These are phyloP conservation scores for Penicillium paxilli DNA, from an alignment of 495 filamentous ascomycete species.

Conservation along the genomic window DNA sequence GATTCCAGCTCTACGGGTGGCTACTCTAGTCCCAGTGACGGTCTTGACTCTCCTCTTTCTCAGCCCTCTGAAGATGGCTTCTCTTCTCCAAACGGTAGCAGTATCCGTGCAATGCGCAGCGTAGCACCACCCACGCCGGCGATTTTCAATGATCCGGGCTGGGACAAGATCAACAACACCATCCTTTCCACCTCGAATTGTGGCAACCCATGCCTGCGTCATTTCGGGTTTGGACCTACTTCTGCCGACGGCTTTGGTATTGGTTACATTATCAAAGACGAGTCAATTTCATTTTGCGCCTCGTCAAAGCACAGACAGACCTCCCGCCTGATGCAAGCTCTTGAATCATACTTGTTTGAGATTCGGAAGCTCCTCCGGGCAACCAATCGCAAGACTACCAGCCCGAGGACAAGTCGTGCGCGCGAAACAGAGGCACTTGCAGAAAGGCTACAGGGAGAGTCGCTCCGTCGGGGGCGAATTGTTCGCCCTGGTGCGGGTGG, in stretches of 20 bases:
- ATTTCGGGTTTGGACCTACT: constrained; percentile 95
- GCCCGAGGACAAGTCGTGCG: constrained; percentile 58
- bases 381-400: constrained; percentile 56
- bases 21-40: constrained; percentile 52
- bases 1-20: constrained; percentile 59
- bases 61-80: constrained; percentile 46
- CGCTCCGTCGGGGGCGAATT: constrained; percentile 43
- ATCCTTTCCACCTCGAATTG: constrained; percentile 98
- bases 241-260: constrained; percentile 96
- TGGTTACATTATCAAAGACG: constrained; percentile 99
- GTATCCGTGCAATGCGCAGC: constrained; percentile 30
- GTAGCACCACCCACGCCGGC: constrained; percentile 58
- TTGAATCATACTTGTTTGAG: constrained; percentile 88
- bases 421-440: constrained; percentile 64
- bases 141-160: constrained; percentile 85
- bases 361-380: constrained; percentile 78
- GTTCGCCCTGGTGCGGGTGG: constrained; percentile 46
- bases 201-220: constrained; percentile 93
- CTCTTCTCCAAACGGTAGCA: constrained; percentile 32
- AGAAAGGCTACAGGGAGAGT: constrained; percentile 41
- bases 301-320: constrained; percentile 92
- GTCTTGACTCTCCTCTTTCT: constrained; percentile 53
- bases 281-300: constrained; percentile 87
- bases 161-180: constrained; percentile 94
- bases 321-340: constrained; percentile 79